These are phyloP conservation scores for Phellopilus nigrolimitatus DNA, from an alignment of 1,284 basidiomycete genomes.

Conservation along the genomic window DNA sequence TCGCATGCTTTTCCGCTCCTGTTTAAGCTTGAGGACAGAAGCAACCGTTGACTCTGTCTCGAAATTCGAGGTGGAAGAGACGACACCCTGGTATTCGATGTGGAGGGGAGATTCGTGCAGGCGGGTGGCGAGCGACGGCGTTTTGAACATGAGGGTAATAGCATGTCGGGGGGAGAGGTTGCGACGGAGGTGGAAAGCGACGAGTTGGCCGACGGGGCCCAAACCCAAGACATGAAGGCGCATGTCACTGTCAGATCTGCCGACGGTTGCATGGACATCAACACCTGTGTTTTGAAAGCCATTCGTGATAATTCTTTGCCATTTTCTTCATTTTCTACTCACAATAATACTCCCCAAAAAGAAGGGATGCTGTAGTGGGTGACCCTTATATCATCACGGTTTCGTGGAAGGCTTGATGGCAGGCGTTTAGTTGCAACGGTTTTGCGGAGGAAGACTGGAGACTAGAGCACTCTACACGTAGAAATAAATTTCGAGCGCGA, in stretches of 20 bases:
- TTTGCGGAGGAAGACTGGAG: no score
- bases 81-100: constrained; percentile 46
- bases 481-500: no score
- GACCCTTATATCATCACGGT: no score
- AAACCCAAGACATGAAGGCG: constrained; percentile 72
- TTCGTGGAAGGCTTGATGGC: no score
- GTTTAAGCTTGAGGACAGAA: constrained; percentile 16
- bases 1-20: no score
- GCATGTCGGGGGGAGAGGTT: constrained; percentile 46
- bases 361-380: neutral
- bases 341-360: no score
- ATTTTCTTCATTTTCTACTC: no score
- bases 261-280: constrained; percentile 12
- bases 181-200: constrained; percentile 74
- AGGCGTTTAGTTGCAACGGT: no score
- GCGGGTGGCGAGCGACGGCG: constrained; percentile 31
- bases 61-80: constrained; percentile 40
- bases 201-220: constrained; percentile 76
- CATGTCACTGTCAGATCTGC: constrained; percentile 38
- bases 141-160: constrained; percentile 67
- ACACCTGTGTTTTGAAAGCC: constrained; percentile 6
- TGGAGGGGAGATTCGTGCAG: constrained; percentile 33
- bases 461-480: no score
- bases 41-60: constrained; percentile 37
- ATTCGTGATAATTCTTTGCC: no score